A percentile compares a stretch with the other conserved stretches of the same genome.
Evolutionary conservation across 768 basidiomycete genomes (phyloP).

Genomic region (Boletales sp.): DNA sequence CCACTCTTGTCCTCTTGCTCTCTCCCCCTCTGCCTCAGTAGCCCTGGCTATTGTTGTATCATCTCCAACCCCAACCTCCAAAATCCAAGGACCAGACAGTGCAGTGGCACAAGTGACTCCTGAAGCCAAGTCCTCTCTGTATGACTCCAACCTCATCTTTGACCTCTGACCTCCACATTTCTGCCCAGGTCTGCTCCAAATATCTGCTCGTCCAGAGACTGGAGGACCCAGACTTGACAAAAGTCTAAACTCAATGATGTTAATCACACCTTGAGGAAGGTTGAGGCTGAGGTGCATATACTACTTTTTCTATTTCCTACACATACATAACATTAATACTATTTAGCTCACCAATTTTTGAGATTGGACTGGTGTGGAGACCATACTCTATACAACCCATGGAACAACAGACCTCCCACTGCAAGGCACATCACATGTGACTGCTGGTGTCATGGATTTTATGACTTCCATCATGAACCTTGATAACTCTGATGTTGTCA

Average conservation of each 20-base stretch:
- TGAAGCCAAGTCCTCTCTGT: no score
- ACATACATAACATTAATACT: background rate
- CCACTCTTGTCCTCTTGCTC: no score
- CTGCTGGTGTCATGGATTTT: background rate
- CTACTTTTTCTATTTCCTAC: background rate
- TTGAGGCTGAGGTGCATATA: constrained; percentile 4
- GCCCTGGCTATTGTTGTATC: no score
- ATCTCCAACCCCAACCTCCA: no score
- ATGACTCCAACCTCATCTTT: no score
- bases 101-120: no score
- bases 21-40: no score
- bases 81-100: no score
- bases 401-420: constrained; percentile 4
- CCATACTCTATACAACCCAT: background rate
- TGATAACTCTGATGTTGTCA: constrained; percentile 3
- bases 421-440: constrained; percentile 1
- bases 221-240: no score
- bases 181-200: no score
- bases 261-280: constrained; percentile 3
- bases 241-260: constrained; percentile 9
- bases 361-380: background rate
- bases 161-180: no score
- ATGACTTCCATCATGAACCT: constrained; percentile 6
- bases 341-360: background rate
- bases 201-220: no score